Evolutionary conservation across 2,329 filamentous ascomycete genomes (phyloP).

Genomic region (Verticillium longisporum): DNA sequence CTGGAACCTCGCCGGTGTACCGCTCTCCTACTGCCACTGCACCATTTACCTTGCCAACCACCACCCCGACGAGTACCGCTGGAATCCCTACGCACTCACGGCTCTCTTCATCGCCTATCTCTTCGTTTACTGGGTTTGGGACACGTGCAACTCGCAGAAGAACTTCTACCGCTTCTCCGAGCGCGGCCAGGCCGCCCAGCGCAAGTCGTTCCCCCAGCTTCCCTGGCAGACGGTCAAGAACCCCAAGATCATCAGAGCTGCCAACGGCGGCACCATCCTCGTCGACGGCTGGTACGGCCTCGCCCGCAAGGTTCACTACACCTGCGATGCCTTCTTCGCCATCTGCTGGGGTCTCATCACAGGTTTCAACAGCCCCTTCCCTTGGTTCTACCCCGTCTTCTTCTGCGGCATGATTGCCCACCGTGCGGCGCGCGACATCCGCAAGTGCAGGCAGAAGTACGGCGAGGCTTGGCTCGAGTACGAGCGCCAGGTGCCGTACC

Average conservation of each 20-base stretch:
- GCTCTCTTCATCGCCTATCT: slow-evolving; percentile 66
- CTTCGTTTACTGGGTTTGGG: slow-evolving; percentile 86
- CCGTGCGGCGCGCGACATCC: slow-evolving; percentile 67
- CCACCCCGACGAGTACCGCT: slow-evolving; percentile 67
- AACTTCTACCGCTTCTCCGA: slow-evolving; percentile 82
- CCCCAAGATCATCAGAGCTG: slow-evolving; percentile 68
- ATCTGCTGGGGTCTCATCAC: slow-evolving; percentile 74
- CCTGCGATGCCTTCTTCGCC: slow-evolving; percentile 73
- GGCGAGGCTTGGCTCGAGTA: slow-evolving; percentile 79
- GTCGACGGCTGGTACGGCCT: slow-evolving; percentile 74
- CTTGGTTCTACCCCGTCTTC: slow-evolving; percentile 85
- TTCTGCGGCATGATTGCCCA: slow-evolving; percentile 76
- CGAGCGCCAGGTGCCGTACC: slow-evolving; percentile 69
- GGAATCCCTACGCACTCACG: slow-evolving; percentile 62
- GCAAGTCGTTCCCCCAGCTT: slow-evolving; percentile 83
- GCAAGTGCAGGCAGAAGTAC: slow-evolving; percentile 70
- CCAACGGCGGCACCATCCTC: slow-evolving; percentile 69
- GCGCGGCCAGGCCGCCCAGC: slow-evolving; percentile 60
- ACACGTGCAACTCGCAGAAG: slow-evolving; percentile 88
- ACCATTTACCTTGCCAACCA: slow-evolving; percentile 85
- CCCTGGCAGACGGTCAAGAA: slow-evolving; percentile 80
- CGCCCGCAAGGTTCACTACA: slow-evolving; percentile 51
- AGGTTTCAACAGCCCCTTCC: slow-evolving; percentile 74
- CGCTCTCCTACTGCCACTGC: slow-evolving; percentile 88
- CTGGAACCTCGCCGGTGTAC: slow-evolving; percentile 92